Conservation (phyloP, 257 asterid genomes). For the Solanum tacnaense region DNA sequence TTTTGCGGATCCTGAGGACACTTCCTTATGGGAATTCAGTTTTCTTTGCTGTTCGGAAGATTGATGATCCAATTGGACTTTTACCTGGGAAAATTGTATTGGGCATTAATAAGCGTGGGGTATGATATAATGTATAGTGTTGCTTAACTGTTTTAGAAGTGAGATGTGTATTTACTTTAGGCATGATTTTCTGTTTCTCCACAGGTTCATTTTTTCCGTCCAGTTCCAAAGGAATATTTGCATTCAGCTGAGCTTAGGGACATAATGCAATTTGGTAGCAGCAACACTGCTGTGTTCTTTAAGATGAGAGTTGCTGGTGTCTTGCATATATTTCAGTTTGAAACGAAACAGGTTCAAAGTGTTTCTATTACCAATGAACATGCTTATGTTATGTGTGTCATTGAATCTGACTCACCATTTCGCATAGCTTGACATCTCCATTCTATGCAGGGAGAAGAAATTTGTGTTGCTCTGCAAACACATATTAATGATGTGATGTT, state of each 20-base stretch:
- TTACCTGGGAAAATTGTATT: slow-evolving; percentile 83
- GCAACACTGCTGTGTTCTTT: slow-evolving; percentile 94
- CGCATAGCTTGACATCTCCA: background rate
- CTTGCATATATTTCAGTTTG: slow-evolving; percentile 93
- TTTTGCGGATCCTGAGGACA: slow-evolving; percentile 78
- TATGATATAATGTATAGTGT: slow-evolving; percentile 15
- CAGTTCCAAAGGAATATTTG: slow-evolving; percentile 93
- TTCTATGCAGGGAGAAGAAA: slow-evolving; percentile 83
- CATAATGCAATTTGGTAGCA: slow-evolving; percentile 99
- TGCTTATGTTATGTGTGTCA: background rate
- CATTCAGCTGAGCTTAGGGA: slow-evolving; percentile 98
- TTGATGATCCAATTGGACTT: slow-evolving; percentile 98
- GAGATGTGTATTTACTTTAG: background rate
- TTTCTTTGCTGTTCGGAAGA: slow-evolving; percentile 93
- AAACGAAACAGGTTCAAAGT: slow-evolving; percentile 76
- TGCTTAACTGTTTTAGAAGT: background rate
- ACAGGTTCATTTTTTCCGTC: slow-evolving; percentile 99
- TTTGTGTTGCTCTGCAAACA: slow-evolving; percentile 98
- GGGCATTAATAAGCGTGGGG: slow-evolving; percentile 99
- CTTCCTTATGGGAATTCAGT: slow-evolving; percentile 99
- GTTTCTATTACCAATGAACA: background rate
- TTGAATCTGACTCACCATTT: background rate
- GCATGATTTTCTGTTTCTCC: slow-evolving; percentile 4
- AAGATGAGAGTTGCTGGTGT: slow-evolving; percentile 99
- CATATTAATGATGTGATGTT: slow-evolving; percentile 98